phyloP scores from a whole-genome alignment of 176 grass and related monocot species.

The Aegilops bicornis region DNA sequence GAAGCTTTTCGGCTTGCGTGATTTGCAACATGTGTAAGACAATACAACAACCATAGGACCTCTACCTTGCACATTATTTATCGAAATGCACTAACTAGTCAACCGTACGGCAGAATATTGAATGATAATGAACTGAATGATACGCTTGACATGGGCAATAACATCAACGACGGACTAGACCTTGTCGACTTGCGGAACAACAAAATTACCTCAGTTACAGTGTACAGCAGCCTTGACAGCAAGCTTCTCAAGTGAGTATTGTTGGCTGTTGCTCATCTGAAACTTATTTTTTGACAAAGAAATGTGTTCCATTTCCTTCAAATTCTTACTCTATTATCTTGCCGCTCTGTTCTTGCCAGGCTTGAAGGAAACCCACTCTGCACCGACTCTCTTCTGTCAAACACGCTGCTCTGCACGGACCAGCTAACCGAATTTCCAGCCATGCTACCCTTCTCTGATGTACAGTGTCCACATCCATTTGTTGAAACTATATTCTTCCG shows the following conservation, averaged over 20 bases:
- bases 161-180: constrained; percentile 21
- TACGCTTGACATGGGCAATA: constrained; percentile 67
- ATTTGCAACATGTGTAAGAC: constrained; percentile 69
- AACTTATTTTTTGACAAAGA: neutral
- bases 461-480: constrained; percentile 58
- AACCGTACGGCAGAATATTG: constrained; percentile 50
- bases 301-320: neutral
- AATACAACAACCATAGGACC: neutral
- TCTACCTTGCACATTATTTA: neutral
- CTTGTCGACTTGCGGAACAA: constrained; percentile 61
- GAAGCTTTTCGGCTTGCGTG: constrained; percentile 47
- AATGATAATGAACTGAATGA: constrained; percentile 66
- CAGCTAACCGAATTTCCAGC: neutral
- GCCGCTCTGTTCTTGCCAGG: constrained; percentile 21
- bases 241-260: constrained; percentile 41
- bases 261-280: neutral
- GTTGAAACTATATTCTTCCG: constrained; percentile 55
- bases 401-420: constrained; percentile 29
- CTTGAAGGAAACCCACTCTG: constrained; percentile 71
- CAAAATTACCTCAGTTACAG: constrained; percentile 34
- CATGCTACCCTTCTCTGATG: neutral
- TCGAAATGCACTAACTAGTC: constrained; percentile 24
- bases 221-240: constrained; percentile 28
- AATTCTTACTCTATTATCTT: constrained; percentile 17
- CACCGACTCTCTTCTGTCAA: constrained; percentile 28